phyloP scores from a whole-genome alignment of 345 rosid species.

The Gossypium turneri region DNA sequence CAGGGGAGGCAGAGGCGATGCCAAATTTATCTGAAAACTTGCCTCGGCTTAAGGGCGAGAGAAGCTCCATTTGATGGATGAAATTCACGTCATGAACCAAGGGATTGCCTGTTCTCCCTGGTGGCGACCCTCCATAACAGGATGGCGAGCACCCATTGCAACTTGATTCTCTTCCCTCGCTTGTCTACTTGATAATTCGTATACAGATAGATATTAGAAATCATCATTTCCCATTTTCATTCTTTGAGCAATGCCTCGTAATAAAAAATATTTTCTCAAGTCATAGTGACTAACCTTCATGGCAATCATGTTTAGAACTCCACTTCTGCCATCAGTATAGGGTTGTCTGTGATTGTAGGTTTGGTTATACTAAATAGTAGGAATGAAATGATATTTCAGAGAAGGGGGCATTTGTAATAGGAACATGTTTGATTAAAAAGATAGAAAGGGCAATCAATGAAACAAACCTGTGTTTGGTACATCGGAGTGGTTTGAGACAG shows the following conservation, averaged over 20 bases:
- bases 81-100: conserved; percentile 62
- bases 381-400: conserved; percentile 2
- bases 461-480: conserved; percentile 46
- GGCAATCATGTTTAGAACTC: conserved; percentile 32
- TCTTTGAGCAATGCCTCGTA: not conserved
- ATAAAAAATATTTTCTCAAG: not conserved
- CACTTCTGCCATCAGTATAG: conserved; percentile 34
- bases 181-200: conserved; percentile 19
- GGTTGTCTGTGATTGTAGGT: conserved; percentile 37
- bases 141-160: conserved; percentile 42
- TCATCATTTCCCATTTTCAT: not conserved
- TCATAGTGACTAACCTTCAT: conserved; percentile 43
- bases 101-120: conserved; percentile 64
- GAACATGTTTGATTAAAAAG: too few relatives aligned
- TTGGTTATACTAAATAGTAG: not conserved
- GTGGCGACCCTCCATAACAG: conserved; percentile 66
- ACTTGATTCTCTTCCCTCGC: conserved; percentile 31
- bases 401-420: too few relatives aligned
- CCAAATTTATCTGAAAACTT: conserved; percentile 41
- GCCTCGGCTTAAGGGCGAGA: conserved; percentile 51
- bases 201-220: not conserved
- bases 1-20: conserved; percentile 34
- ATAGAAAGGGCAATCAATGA: not conserved
- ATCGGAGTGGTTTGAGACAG: conserved; percentile 49
- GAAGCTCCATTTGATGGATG: conserved; percentile 59